These are phyloP conservation scores for Ceratobasidium sp. DNA, from an alignment of 1,284 basidiomycete species.

Conservation along the genomic window DNA sequence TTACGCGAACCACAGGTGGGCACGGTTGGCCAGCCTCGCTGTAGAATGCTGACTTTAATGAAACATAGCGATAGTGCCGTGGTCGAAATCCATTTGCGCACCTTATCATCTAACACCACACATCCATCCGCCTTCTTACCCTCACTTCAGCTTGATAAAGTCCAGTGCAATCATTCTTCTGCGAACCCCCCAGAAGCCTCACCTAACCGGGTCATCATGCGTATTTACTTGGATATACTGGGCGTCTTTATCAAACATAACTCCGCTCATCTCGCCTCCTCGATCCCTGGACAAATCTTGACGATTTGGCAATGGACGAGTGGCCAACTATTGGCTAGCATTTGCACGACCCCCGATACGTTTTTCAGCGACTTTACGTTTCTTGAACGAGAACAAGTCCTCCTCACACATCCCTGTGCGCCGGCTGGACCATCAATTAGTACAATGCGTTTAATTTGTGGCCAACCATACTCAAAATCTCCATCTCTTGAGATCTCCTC, in stretches of 20 bases:
- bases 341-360: not conserved
- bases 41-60: not conserved
- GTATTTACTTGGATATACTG: conserved; percentile 23
- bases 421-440: conserved; percentile 22
- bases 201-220: not conserved
- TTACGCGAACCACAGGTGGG: not conserved
- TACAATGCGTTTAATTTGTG: not conserved
- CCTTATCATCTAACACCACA: conserved; percentile 2
- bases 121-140: conserved; percentile 11
- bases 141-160: not conserved
- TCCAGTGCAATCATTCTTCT: not conserved
- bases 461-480: conserved; percentile 14
- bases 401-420: conserved; percentile 7
- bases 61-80: not conserved
- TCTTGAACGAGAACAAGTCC: not conserved
- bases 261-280: not conserved
- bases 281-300: not conserved
- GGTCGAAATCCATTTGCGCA: conserved; percentile 14
- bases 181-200: not conserved
- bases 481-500: not conserved
- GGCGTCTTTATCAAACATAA: conserved; percentile 2
- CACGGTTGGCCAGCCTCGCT: not conserved
- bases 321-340: conserved; percentile 9
- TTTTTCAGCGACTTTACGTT: conserved; percentile 24
- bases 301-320: conserved; percentile 32